Evolutionary conservation across 179 eudicot species (phyloP).

Genomic region (Sideroxylon spinosum): DNA sequence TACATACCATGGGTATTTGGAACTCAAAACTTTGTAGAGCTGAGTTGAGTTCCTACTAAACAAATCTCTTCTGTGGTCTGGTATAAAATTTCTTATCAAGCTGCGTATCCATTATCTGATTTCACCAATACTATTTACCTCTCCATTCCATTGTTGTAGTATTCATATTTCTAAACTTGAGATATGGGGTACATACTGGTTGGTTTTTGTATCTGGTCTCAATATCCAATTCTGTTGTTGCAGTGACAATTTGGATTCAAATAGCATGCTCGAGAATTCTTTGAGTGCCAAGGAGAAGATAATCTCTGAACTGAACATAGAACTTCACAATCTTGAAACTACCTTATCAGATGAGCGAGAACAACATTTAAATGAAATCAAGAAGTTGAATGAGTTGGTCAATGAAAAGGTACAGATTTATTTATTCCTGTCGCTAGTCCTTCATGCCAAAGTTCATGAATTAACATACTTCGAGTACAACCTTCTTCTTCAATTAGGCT

Average conservation of each 20-base stretch:
- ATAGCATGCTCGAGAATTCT: slow-evolving; percentile 77
- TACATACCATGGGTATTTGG: neutral
- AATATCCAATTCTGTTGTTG: slow-evolving; percentile 20
- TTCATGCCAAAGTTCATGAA: neutral
- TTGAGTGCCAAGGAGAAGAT: slow-evolving; percentile 89
- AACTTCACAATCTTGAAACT: slow-evolving; percentile 84
- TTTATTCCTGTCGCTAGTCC: neutral
- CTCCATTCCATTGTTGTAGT: neutral
- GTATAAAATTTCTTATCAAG: neutral
- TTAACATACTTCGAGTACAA: neutral
- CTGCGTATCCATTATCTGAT: neutral
- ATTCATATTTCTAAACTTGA: slow-evolving; percentile 5
- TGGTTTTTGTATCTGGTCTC: slow-evolving; percentile 4
- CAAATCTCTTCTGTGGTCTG: neutral
- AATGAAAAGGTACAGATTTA: slow-evolving; percentile 66
- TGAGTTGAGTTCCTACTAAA: neutral
- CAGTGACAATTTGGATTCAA: slow-evolving; percentile 79
- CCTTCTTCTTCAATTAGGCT: neutral
- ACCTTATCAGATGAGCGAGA: slow-evolving; percentile 79
- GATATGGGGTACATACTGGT: neutral
- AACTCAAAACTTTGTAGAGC: neutral
- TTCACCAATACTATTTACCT: neutral
- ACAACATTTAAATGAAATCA: slow-evolving; percentile 64
- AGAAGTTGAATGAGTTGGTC: slow-evolving; percentile 67
- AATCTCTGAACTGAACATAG: slow-evolving; percentile 83